phyloP scores from a whole-genome alignment of 257 asterid genomes.

The Forsythia suspensa region DNA sequence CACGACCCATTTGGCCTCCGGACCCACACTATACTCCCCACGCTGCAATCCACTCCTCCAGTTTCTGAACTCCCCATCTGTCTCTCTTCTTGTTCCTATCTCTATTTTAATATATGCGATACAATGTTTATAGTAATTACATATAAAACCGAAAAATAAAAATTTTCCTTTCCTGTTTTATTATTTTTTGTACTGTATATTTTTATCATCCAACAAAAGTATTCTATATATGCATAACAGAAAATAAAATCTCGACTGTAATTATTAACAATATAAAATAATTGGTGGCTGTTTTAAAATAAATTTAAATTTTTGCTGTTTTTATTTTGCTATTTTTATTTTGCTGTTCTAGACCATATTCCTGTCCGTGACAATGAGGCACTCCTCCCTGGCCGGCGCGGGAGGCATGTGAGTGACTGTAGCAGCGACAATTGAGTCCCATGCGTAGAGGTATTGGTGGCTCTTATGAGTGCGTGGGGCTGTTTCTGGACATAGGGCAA shows the following conservation, averaged over 20 bases:
- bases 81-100: not conserved
- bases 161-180: constrained; percentile 18
- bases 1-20: constrained; percentile 97
- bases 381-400: no score
- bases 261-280: constrained; percentile 19
- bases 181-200: constrained; percentile 2
- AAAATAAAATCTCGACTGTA: constrained; percentile 12
- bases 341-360: no score
- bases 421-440: no score
- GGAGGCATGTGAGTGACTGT: no score
- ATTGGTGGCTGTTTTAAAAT: no score
- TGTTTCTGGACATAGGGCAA: no score
- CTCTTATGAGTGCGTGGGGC: no score
- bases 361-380: no score
- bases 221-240: constrained; percentile 9
- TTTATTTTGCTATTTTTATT: no score
- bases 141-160: constrained; percentile 22
- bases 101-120: constrained; percentile 21
- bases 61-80: constrained; percentile 81
- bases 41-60: constrained; percentile 66
- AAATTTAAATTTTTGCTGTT: no score
- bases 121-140: constrained; percentile 29
- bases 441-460: no score
- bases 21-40: constrained; percentile 99
- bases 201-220: not conserved